These are phyloP conservation scores for Aristolochia contorta DNA, from an alignment of 164 flowering plant genomes.

Conservation along the genomic window DNA sequence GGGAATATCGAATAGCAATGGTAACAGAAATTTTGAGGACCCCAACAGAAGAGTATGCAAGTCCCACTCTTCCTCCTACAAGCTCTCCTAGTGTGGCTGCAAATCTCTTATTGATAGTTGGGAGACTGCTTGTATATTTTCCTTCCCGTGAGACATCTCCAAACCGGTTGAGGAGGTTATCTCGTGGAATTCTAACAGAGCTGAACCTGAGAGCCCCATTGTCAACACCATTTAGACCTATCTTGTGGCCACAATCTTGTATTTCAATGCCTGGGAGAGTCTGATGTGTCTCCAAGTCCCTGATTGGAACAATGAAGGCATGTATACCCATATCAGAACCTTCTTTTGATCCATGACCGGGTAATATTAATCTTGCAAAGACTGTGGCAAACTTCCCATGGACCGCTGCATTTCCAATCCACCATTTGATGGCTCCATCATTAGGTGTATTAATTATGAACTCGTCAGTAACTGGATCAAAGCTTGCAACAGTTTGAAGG, in stretches of 20 bases:
- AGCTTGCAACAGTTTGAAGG: slow-evolving; percentile 72
- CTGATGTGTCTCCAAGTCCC: slow-evolving; percentile 71
- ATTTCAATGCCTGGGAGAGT: slow-evolving; percentile 85
- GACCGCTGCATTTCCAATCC: slow-evolving; percentile 97
- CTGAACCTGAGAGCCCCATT: slow-evolving; percentile 81
- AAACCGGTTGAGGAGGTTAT: slow-evolving; percentile 85
- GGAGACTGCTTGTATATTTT: slow-evolving; percentile 80
- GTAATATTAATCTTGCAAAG: slow-evolving; percentile 76
- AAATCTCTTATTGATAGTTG: slow-evolving; percentile 72
- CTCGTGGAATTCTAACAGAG: slow-evolving; percentile 89
- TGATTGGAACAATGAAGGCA: slow-evolving; percentile 92
- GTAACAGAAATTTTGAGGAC: slow-evolving; percentile 67
- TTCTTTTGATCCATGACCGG: slow-evolving; percentile 53
- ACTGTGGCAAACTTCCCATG: slow-evolving; percentile 97
- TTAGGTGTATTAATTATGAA: slow-evolving; percentile 83
- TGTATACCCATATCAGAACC: slow-evolving; percentile 91
- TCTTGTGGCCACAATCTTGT: slow-evolving; percentile 90
- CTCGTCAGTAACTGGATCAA: slow-evolving; percentile 74
- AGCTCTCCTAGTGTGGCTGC: slow-evolving; percentile 97
- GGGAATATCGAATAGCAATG: slow-evolving; percentile 83
- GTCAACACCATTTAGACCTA: slow-evolving; percentile 97
- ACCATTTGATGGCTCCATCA: slow-evolving; percentile 98
- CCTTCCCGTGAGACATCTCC: slow-evolving; percentile 96
- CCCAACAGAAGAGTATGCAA: slow-evolving; percentile 81
- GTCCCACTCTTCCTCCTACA: slow-evolving; percentile 88